phyloP scores from a whole-genome alignment of 78 protist species.

The Acrasis kona region DNA sequence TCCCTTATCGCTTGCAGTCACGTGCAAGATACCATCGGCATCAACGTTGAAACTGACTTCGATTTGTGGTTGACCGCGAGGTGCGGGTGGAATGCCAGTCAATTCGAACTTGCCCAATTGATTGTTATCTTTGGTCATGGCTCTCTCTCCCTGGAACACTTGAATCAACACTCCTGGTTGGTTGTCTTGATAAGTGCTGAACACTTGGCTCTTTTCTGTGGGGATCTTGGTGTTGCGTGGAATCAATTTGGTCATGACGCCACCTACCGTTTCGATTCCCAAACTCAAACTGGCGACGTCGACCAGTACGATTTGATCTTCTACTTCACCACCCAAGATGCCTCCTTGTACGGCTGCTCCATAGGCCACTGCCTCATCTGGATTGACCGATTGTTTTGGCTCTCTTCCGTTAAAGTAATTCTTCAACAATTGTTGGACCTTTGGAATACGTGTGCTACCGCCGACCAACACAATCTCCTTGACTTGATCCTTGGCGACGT shows the following conservation, averaged over 20 bases:
- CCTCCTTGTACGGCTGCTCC: conserved; percentile 99
- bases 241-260: conserved; percentile 92
- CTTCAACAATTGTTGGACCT: conserved; percentile 89
- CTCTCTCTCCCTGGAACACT: conserved; percentile 93
- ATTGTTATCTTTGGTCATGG: conserved; percentile 84
- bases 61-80: conserved; percentile 94
- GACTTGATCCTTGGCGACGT: conserved; percentile 79
- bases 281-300: conserved; percentile 89
- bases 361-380: conserved; percentile 98
- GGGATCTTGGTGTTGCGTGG: conserved; percentile 88
- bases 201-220: conserved; percentile 83
- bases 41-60: conserved; percentile 95
- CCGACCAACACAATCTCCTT: conserved; percentile 98
- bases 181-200: conserved; percentile 60
- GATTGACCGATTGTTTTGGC: conserved; percentile 93
- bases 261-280: conserved; percentile 97
- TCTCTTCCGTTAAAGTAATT: conserved; percentile 98
- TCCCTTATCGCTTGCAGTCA: conserved; percentile 66
- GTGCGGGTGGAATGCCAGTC: conserved; percentile 94
- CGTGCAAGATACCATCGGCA: conserved; percentile 62
- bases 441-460: conserved; percentile 99
- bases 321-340: conserved; percentile 75
- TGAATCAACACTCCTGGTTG: conserved; percentile 85
- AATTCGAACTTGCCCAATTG: conserved; percentile 90
- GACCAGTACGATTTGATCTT: conserved; percentile 54